Percentiles rank a stretch among this genome's conserved stretches.
These are phyloP conservation scores for Epichloe sp. DNA, from an alignment of 2,329 filamentous ascomycete genomes.

Conservation along the genomic window DNA sequence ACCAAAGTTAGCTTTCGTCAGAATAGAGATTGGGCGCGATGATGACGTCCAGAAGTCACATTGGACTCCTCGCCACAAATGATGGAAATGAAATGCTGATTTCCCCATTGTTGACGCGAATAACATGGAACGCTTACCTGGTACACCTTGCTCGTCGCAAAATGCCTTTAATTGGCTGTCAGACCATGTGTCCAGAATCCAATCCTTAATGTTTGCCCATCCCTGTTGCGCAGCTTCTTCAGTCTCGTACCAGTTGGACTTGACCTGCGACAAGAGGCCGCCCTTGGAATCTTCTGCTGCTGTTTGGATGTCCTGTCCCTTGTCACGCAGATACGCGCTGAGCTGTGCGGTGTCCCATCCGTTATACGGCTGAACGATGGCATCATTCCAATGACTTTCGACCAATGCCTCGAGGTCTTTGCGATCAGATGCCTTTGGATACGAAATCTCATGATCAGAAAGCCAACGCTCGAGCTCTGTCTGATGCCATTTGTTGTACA, in stretches of 20 bases:
- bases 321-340: conserved; percentile 51
- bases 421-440: conserved; percentile 80
- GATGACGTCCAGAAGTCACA: too few species aligned
- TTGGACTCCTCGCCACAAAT: too few species aligned
- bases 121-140: conserved; percentile 29
- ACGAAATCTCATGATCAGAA: conserved; percentile 78
- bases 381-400: conserved; percentile 75
- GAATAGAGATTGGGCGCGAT: not conserved
- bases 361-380: conserved; percentile 62
- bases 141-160: conserved; percentile 76
- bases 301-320: conserved; percentile 57
- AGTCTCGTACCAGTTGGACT: conserved; percentile 63
- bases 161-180: conserved; percentile 91
- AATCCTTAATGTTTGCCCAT: conserved; percentile 64
- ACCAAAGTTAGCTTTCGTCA: not conserved
- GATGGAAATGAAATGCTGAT: too few species aligned
- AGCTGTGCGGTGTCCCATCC: conserved; percentile 63
- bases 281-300: conserved; percentile 56
- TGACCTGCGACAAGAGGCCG: conserved; percentile 54
- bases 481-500: conserved; percentile 98
- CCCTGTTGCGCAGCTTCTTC: conserved; percentile 63
- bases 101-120: not conserved
- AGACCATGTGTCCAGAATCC: conserved; percentile 92
- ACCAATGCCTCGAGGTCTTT: conserved; percentile 91
- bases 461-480: conserved; percentile 96